Conservation (phyloP, 75 land plant species). For the Selaginella moellendorffii region DNA sequence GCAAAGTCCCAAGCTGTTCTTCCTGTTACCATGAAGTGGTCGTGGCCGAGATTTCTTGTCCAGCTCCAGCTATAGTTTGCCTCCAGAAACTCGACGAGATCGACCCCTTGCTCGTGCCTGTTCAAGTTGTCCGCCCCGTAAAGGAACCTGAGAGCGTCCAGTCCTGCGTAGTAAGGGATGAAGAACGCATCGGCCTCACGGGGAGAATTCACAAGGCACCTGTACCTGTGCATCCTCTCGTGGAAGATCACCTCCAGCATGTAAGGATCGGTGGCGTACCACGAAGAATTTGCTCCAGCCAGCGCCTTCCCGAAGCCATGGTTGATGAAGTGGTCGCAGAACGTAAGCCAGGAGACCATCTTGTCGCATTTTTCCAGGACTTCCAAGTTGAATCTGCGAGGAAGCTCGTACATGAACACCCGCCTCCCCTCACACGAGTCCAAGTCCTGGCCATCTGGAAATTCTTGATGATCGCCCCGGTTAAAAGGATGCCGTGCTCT, state of each 20-base stretch:
- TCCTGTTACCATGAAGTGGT: conserved; percentile 18
- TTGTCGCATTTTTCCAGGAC: conserved; percentile 2
- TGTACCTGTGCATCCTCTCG: conserved; percentile 14
- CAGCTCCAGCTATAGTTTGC: background rate
- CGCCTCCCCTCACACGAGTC: background rate
- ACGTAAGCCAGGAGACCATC: background rate
- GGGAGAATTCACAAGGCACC: background rate
- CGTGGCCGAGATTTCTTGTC: conserved; percentile 6
- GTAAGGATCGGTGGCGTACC: conserved; percentile 8
- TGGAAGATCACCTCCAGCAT: conserved; percentile 37
- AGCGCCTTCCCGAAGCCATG: background rate
- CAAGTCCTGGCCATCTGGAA: too few relatives aligned
- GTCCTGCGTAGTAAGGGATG: conserved; percentile 14
- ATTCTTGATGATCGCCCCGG: background rate
- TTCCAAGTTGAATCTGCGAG: conserved; percentile 1
- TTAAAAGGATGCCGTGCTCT: background rate
- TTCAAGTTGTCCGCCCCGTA: background rate
- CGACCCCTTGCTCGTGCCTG: conserved; percentile 6
- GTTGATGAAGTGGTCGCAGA: background rate
- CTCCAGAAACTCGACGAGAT: conserved; percentile 9
- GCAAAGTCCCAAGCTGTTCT: conserved; percentile 18
- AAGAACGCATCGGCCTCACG: conserved; percentile 11
- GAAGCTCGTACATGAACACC: background rate
- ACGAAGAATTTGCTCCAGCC: conserved; percentile 1
- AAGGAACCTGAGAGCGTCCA: background rate